Evolutionary conservation across 177 flowering plant genomes (phyloP), one percentile per base, ranked within the genome.

Genomic region (Telopea speciosissima): DNA sequence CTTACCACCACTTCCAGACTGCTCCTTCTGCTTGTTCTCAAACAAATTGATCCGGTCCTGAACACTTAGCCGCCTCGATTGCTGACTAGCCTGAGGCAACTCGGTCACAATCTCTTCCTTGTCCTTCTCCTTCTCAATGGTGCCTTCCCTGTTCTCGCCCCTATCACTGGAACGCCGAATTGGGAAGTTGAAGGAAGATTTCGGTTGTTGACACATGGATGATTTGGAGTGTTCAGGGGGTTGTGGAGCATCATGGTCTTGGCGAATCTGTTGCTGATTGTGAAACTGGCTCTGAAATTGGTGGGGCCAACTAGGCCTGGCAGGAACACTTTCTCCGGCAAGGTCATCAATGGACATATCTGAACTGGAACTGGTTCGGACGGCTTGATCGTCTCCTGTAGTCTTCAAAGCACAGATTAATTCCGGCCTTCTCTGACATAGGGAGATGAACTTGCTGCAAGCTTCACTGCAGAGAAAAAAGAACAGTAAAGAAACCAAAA

Each of bases 1-100:
- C 74, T 88, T 91, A 42, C 93, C 85, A 17, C 89, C 89, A 21
- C 82, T 70, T 26, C 81, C 76, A 14, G 88, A 81, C 67, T 63
- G 87, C 76, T 90, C 97, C 79, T 92, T 88, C 79, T 90, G 97
- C 70, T 91, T 95, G 79, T 80, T 95, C 84, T 95, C 99, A 79
- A 95, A 95, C 72, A 95, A 68, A 69, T 79, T 92, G 69, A 95
- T 92, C 23, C 99, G 83, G 69, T 95, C 99, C 79, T 95, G 99
- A 66, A 95, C 99, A 67, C 99, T 95, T 23, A 95, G 90, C 75
- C 97, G 83, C 80, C 97, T 84, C 0, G 84, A 62, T 0, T 86
- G 86, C 66, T 78, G 97, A 77, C 76, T 79, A 1, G 77, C 45
- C 67, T 77, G 83, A 69, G 86, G 52, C 10, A 80, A 59, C 66